Percentiles rank a stretch among this genome's conserved stretches.
These are phyloP conservation scores for Nemania sp. DNA, from an alignment of 2,329 filamentous ascomycete species.

Conservation along the genomic window DNA sequence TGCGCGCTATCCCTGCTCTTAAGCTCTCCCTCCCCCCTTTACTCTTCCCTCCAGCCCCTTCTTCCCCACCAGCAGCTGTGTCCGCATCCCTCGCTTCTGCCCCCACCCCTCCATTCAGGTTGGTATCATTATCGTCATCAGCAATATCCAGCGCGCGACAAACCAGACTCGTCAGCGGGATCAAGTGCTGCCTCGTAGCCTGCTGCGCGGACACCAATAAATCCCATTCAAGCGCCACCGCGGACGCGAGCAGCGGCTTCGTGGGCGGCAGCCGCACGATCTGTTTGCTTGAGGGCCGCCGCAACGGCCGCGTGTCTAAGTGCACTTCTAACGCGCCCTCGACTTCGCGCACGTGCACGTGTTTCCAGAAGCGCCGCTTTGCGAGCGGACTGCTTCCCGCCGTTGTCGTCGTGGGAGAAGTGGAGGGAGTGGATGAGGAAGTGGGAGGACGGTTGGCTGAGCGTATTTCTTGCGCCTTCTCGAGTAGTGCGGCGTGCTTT, in stretches of 20 bases:
- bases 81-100: slow-evolving; percentile 21
- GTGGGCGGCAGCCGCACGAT: slow-evolving; percentile 71
- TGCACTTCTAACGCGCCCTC: slow-evolving; percentile 66
- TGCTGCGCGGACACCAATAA: slow-evolving; percentile 79
- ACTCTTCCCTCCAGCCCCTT: too few relatives aligned
- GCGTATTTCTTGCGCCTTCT: slow-evolving; percentile 54
- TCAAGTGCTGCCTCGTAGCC: slow-evolving; percentile 81
- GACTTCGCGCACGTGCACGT: slow-evolving; percentile 71
- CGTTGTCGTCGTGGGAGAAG: background rate
- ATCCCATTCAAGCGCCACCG: slow-evolving; percentile 94
- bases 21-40: too few relatives aligned
- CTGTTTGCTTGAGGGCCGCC: slow-evolving; percentile 72
- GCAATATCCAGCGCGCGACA: slow-evolving; percentile 83
- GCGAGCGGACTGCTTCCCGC: slow-evolving; percentile 43
- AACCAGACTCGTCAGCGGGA: slow-evolving; percentile 83
- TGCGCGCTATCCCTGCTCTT: slow-evolving; percentile 65
- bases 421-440: background rate
- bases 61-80: too few relatives aligned
- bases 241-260: slow-evolving; percentile 81
- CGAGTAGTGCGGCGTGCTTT: slow-evolving; percentile 59
- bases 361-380: slow-evolving; percentile 84
- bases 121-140: slow-evolving; percentile 59
- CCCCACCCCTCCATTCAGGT: slow-evolving; percentile 40
- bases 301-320: slow-evolving; percentile 78
- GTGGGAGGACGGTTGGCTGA: slow-evolving; percentile 30